Base-by-base conservation (phyloP, 495 filamentous ascomycete genomes). In the Immersiella caudata region DNA sequence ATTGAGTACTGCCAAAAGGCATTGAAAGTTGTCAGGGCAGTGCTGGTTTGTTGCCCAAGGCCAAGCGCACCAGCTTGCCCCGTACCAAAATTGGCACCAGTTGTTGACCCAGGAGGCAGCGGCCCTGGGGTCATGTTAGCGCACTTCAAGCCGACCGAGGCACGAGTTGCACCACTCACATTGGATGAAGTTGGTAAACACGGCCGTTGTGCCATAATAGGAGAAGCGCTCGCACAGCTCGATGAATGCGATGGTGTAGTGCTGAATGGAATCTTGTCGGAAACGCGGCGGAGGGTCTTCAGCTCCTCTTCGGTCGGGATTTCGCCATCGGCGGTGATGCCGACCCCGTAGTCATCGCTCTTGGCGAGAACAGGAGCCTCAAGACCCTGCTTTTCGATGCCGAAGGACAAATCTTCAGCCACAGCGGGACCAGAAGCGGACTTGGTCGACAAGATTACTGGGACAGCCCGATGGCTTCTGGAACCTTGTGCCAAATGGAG, bases 181-280 rank as follows among this genome's bases (percentile, higher is more conserved):
- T 11, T 65, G 63, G 21, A 65, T 65, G 52, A 65, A 65, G 52
- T 74, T 74, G 67, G 69, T 74, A 26, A 71, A 74, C 57, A 93
- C 88, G 49, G 86, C 87, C 22, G 86, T 90, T 16, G 89, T 90
- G 62, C 91, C 91, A 74, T 93, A 93, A 80, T 91, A 93, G 9
- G 88, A 89, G 79, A 92, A 91, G 40, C 91, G 88, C 80, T 94
- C 91, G 79, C 86, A 90, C 65, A 92, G 75, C 77, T 94, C 91
- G 58, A 92, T 85, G 69, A 92, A 88, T 22, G 88, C 90, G 62
- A 94, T 84, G 24, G 88, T 89, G 71, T 87, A 93, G 8, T 83
- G 16, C 78, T 84, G 81, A 81, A 88, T 21, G 88, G 89, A 29
- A 94, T 83, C 40, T 79, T 81, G 51, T 85, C 90, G 16, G 90